Evolutionary conservation across 2,329 filamentous ascomycete genomes (phyloP).

Genomic region (Pseudogymnoascus sp.): DNA sequence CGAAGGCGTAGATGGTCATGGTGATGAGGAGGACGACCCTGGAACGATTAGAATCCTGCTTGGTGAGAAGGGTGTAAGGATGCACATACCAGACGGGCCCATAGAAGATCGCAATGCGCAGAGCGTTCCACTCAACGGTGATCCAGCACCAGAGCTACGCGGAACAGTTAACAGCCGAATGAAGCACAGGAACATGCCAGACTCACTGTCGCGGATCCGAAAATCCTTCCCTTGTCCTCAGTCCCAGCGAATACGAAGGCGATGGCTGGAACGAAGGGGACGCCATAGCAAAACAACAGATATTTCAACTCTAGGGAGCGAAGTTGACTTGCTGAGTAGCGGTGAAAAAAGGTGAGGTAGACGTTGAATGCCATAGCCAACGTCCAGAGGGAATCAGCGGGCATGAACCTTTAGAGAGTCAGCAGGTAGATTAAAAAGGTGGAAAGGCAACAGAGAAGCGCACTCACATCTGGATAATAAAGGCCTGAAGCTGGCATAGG

Average conservation of each 20-base stretch:
- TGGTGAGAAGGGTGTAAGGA: neutral
- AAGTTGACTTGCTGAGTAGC: constrained; percentile 44
- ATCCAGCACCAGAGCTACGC: constrained; percentile 75
- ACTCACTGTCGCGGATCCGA: constrained; percentile 30
- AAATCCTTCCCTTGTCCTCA: constrained; percentile 23
- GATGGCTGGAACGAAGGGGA: constrained; percentile 48
- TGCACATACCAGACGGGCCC: constrained; percentile 55
- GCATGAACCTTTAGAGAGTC: constrained; percentile 42
- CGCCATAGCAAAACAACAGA: constrained; percentile 45
- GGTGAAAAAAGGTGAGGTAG: constrained; percentile 51
- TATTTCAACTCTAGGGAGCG: constrained; percentile 50
- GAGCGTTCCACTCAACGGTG: constrained; percentile 55
- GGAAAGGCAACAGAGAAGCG: neutral
- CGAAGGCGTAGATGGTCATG: constrained; percentile 57
- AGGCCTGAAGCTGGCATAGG: constrained; percentile 64
- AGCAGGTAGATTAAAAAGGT: neutral
- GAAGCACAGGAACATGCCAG: constrained; percentile 37
- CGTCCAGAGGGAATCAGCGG: constrained; percentile 47
- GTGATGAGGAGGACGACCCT: constrained; percentile 55
- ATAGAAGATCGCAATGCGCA: constrained; percentile 71
- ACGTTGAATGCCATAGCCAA: constrained; percentile 57
- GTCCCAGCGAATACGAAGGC: constrained; percentile 45
- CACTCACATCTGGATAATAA: constrained; percentile 74
- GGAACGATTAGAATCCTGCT: constrained; percentile 16
- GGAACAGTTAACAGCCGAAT: constrained; percentile 37